Conservation (phyloP, 176 grass and related monocot genomes). For the Tuctoria greenei region DNA sequence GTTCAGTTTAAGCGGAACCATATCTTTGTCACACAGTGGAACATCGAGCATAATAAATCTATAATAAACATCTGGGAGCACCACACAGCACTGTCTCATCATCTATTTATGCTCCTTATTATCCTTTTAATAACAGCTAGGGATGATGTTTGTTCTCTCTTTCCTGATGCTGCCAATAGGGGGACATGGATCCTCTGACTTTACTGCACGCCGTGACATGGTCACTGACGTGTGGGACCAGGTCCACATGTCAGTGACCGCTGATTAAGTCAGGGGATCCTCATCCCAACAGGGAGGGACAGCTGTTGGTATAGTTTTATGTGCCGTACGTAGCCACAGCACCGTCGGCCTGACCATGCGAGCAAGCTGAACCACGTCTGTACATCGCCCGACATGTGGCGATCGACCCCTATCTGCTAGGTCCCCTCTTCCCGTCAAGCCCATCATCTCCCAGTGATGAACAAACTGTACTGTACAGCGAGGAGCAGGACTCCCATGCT, state of each 20-base stretch:
- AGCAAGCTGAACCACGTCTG: conserved; percentile 87
- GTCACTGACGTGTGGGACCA: too few species aligned
- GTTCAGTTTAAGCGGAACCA: conserved; percentile 12
- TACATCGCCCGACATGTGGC: conserved; percentile 60
- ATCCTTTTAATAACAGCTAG: neutral
- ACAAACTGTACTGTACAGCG: conserved; percentile 23
- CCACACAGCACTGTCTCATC: neutral
- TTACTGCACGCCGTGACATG: too few species aligned
- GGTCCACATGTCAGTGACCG: too few species aligned
- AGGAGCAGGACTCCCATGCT: neutral
- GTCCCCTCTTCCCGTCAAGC: neutral
- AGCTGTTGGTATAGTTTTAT: conserved; percentile 87
- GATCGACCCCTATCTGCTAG: too few species aligned
- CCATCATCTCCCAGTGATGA: neutral
- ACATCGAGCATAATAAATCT: conserved; percentile 19
- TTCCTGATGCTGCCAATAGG: conserved; percentile 56
- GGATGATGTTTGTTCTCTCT: neutral
- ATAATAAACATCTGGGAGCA: neutral
- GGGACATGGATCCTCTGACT: too few species aligned
- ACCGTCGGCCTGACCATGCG: conserved; percentile 71
- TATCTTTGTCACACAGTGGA: neutral
- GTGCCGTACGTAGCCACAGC: conserved; percentile 65
- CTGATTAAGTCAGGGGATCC: too few species aligned
- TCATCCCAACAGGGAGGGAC: conserved; percentile 64
- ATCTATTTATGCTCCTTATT: conserved; percentile 3